phyloP scores from a whole-genome alignment of 1,284 basidiomycete genomes.

The Ustilago sp. region DNA sequence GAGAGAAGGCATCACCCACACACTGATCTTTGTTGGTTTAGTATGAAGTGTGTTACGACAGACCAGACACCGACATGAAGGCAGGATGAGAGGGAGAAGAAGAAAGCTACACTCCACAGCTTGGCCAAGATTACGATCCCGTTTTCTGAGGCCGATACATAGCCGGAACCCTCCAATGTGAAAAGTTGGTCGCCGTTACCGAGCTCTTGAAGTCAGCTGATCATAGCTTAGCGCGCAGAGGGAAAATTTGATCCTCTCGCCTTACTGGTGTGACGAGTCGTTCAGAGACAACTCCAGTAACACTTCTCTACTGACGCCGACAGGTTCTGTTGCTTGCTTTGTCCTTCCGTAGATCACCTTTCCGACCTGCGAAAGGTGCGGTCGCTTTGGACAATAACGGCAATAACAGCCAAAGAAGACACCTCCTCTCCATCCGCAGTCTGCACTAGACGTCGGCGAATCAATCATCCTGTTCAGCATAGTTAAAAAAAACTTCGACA shows the following conservation, averaged over 20 bases:
- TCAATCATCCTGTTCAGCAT: not conserved
- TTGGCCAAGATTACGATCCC: not conserved
- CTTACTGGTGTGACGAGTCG: not conserved
- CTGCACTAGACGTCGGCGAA: not conserved
- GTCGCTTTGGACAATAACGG: not conserved
- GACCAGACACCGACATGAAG: not conserved
- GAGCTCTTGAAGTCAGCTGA: conserved; percentile 2
- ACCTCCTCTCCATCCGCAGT: too few species aligned
- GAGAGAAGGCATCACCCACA: too few species aligned
- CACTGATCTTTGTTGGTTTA: too few species aligned
- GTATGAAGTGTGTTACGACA: too few species aligned
- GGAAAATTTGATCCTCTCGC: not conserved
- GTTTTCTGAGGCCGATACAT: not conserved
- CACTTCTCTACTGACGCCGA: too few species aligned
- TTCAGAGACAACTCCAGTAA: too few species aligned
- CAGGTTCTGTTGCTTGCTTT: too few species aligned
- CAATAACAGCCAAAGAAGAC: not conserved
- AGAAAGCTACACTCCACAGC: not conserved
- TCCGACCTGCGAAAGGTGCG: too few species aligned
- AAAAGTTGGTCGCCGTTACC: not conserved
- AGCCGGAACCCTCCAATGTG: not conserved
- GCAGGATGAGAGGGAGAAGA: not conserved
- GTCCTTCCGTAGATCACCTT: too few species aligned
- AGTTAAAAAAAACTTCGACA: not conserved
- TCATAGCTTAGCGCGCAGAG: not conserved